Evolutionary conservation across 495 filamentous ascomycete species (phyloP).

Genomic region (Penicillium pulvis): DNA sequence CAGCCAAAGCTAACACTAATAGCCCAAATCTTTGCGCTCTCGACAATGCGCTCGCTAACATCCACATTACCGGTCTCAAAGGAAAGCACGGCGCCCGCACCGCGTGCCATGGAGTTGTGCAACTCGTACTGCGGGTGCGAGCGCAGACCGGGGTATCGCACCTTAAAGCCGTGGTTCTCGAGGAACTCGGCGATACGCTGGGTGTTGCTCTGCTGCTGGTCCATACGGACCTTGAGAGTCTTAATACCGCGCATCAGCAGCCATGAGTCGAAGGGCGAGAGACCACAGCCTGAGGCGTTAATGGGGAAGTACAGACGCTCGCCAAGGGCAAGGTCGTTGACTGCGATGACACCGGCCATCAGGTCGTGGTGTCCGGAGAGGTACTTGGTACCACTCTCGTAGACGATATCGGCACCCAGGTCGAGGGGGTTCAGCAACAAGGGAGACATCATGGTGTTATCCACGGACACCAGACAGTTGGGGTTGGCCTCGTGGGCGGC

Average conservation of each 20-base stretch:
- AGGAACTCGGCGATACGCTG: conserved; percentile 90
- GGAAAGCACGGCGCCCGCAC: conserved; percentile 88
- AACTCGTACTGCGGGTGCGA: conserved; percentile 96
- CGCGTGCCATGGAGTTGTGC: conserved; percentile 91
- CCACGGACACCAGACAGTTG: conserved; percentile 83
- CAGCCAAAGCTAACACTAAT: conserved; percentile 97
- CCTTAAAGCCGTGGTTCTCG: conserved; percentile 87
- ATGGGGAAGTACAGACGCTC: conserved; percentile 95
- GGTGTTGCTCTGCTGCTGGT: conserved; percentile 93
- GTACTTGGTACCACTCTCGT: conserved; percentile 97
- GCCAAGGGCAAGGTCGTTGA: conserved; percentile 77
- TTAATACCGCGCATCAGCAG: conserved; percentile 92
- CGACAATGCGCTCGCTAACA: conserved; percentile 89
- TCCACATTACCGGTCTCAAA: conserved; percentile 90
- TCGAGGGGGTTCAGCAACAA: conserved; percentile 90
- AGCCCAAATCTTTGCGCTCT: conserved; percentile 86
- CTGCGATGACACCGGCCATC: conserved; percentile 95
- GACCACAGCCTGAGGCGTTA: conserved; percentile 90
- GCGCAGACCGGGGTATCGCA: conserved; percentile 89
- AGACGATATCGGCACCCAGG: conserved; percentile 91
- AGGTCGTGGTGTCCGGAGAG: conserved; percentile 97
- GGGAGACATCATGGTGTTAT: conserved; percentile 98
- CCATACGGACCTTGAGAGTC: conserved; percentile 95
- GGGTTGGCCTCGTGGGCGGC: conserved; percentile 76
- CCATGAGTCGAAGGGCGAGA: conserved; percentile 94